These are phyloP conservation scores for Cladosporium oxysporum DNA, from an alignment of 2,329 filamentous ascomycete species.

Conservation along the genomic window DNA sequence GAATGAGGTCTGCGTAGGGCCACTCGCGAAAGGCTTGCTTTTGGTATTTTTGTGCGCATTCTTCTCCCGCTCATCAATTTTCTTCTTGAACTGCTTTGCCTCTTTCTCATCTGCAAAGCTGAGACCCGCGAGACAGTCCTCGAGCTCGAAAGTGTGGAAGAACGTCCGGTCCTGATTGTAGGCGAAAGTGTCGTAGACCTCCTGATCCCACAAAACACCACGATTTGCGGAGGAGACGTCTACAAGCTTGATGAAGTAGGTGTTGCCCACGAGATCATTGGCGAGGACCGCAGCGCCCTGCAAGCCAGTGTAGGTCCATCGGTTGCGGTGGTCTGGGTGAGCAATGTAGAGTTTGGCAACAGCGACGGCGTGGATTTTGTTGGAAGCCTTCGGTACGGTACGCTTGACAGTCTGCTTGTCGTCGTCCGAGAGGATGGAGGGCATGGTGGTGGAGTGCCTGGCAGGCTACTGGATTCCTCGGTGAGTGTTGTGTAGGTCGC, in stretches of 20 bases:
- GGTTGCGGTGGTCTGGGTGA: constrained; percentile 72
- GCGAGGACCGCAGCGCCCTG: constrained; percentile 90
- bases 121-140: constrained; percentile 84
- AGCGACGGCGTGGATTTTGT: constrained; percentile 96
- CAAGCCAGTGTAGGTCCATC: constrained; percentile 92
- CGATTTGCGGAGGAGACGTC: constrained; percentile 84
- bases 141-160: constrained; percentile 96
- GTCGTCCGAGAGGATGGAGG: constrained; percentile 77
- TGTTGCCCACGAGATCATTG: constrained; percentile 92
- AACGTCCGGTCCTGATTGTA: constrained; percentile 98
- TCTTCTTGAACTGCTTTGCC: constrained; percentile 94
- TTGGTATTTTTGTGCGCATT: constrained; percentile 87
- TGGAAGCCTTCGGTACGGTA: constrained; percentile 86
- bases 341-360: constrained; percentile 93
- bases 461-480: neutral
- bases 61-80: constrained; percentile 94
- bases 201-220: constrained; percentile 95
- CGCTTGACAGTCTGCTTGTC: constrained; percentile 97
- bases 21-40: constrained; percentile 68
- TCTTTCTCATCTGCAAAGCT: constrained; percentile 98
- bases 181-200: constrained; percentile 90
- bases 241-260: constrained; percentile 96
- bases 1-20: constrained; percentile 38
- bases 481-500: constrained; percentile 1
- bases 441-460: constrained; percentile 41